These are phyloP conservation scores for Plantago coronopus DNA, from an alignment of 305 asterid species.

Conservation along the genomic window DNA sequence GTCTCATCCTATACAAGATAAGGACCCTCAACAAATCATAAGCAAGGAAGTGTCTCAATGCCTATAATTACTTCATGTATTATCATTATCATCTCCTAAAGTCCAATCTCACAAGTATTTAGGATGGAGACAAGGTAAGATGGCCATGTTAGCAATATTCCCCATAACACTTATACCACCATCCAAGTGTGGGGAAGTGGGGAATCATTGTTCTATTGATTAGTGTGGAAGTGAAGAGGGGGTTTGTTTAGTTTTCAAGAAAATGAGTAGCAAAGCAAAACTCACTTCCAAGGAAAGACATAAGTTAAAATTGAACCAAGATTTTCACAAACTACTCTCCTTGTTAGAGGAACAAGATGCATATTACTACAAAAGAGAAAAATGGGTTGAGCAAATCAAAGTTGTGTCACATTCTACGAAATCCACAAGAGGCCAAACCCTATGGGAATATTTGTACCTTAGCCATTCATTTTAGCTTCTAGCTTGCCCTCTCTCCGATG, in stretches of 20 bases:
- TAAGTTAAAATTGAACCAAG: constrained; percentile 4
- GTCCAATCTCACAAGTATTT: constrained; percentile 7
- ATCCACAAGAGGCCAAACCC: constrained; percentile 23
- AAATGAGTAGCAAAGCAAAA: constrained; percentile 11
- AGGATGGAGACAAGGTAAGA: constrained; percentile 36
- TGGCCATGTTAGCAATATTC: constrained; percentile 40
- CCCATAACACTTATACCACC: constrained; percentile 20
- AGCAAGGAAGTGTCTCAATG: no score
- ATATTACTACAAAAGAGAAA: constrained; percentile 23
- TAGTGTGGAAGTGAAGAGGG: constrained; percentile 49
- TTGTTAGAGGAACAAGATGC: background rate
- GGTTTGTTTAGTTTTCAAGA: constrained; percentile 16
- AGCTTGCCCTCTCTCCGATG: constrained; percentile 28
- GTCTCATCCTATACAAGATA: no score
- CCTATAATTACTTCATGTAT: no score
- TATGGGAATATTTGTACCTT: constrained; percentile 36
- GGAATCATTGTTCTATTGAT: constrained; percentile 52
- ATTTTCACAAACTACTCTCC: background rate
- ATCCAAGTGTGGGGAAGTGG: constrained; percentile 32
- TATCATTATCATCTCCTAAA: background rate
- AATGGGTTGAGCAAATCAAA: constrained; percentile 27
- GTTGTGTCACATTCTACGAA: constrained; percentile 26
- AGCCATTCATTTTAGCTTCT: constrained; percentile 35
- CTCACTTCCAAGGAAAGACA: constrained; percentile 33
- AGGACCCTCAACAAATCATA: no score